A percentile compares a stretch with the other conserved stretches of the same genome.
Conservation (phyloP, 2,329 filamentous ascomycete genomes). For the Exophiala sideris region DNA sequence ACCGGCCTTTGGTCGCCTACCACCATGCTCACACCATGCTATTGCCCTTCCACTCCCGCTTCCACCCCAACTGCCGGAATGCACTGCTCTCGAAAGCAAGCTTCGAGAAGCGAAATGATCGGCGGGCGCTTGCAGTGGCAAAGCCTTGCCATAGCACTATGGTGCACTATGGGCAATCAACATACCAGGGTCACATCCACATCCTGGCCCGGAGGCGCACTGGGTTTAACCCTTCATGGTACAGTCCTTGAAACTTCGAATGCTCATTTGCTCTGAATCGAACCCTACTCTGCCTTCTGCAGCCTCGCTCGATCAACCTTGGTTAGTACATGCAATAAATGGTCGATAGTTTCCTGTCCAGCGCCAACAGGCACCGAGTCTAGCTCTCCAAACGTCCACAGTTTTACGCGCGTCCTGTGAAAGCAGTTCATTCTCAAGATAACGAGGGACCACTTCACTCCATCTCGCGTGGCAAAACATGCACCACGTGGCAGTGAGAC, state of each 20-base stretch:
- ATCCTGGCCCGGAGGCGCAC: not conserved
- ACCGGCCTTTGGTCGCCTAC: no score
- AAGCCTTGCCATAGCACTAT: conserved; percentile 1
- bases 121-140: not conserved
- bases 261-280: not conserved
- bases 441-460: not conserved
- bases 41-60: no score
- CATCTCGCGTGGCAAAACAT: conserved; percentile 11
- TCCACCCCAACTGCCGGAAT: conserved; percentile 10
- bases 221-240: not conserved
- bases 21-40: no score
- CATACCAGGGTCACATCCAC: not conserved
- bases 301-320: not conserved
- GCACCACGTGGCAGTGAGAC: conserved; percentile 10
- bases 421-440: not conserved
- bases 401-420: not conserved
- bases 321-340: conserved; percentile 4
- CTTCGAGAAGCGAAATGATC: conserved; percentile 15
- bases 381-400: conserved; percentile 5
- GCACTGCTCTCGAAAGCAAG: not conserved
- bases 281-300: not conserved
- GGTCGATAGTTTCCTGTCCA: conserved; percentile 1
- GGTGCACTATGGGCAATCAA: no score
- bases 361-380: not conserved
- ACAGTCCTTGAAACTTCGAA: not conserved